Evolutionary conservation across 139 green algal species (phyloP).

Genomic region (Desmodesmus armatus): DNA sequence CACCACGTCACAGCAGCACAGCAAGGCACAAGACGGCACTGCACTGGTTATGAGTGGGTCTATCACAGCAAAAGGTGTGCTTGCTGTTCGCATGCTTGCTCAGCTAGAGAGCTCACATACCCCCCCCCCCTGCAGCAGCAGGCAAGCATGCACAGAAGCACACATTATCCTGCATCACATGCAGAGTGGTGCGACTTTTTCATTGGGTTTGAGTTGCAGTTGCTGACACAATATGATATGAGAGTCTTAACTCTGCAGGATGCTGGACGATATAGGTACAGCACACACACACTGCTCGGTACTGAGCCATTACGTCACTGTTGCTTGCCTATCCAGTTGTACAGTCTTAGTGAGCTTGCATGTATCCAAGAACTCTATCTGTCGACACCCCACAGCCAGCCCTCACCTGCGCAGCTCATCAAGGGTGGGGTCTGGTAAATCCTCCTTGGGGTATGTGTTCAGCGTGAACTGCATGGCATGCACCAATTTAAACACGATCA

Average conservation of each 20-base stretch:
- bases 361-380: too few species aligned
- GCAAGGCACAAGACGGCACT: constrained; percentile 7
- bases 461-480: constrained; percentile 13
- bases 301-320: too few species aligned
- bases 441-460: neutral
- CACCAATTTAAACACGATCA: neutral
- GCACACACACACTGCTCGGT: too few species aligned
- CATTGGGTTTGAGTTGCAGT: too few species aligned
- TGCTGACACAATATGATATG: too few species aligned
- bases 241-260: too few species aligned
- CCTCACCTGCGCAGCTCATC: neutral
- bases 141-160: neutral
- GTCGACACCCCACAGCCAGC: neutral
- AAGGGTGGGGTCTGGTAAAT: neutral
- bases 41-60: neutral
- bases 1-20: neutral
- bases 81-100: too few species aligned
- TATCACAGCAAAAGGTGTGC: neutral
- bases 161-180: too few species aligned
- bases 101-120: constrained; percentile 41
- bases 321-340: too few species aligned
- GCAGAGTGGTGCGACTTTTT: too few species aligned
- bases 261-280: too few species aligned
- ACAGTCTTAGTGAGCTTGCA: too few species aligned
- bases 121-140: neutral